Percentiles rank a stretch among this genome's conserved stretches.
Conservation (phyloP, 2,329 filamentous ascomycete species). For the Fusarium mundagurra region DNA sequence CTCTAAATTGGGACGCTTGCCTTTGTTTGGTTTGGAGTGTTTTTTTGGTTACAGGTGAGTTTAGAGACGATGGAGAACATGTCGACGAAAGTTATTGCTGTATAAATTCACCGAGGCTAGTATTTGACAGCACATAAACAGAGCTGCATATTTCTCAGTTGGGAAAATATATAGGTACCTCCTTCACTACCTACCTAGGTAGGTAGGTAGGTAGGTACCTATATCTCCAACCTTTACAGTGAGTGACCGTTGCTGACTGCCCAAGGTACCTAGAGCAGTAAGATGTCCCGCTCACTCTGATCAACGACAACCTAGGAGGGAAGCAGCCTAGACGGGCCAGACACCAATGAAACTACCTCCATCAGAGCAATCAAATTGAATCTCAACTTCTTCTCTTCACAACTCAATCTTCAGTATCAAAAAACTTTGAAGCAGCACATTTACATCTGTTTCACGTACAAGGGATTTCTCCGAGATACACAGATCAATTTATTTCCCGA, state of each 20-base stretch:
- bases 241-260: not conserved
- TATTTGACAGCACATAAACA: not conserved
- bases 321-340: not conserved
- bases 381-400: not conserved
- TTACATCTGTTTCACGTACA: not conserved
- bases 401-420: not conserved
- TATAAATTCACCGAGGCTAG: not conserved
- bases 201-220: too few species aligned
- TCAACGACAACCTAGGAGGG: not conserved
- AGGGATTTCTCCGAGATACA: not conserved
- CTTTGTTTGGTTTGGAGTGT: conserved; percentile 7
- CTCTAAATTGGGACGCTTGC: conserved; percentile 12
- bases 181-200: not conserved
- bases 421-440: not conserved
- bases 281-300: not conserved
- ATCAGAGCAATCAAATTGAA: not conserved
- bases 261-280: not conserved
- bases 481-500: conserved; percentile 25
- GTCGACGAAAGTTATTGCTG: not conserved
- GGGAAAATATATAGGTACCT: too few species aligned
- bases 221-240: not conserved
- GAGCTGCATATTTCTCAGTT: not conserved
- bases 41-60: conserved; percentile 3
- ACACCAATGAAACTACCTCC: not conserved
- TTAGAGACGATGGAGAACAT: not conserved